Conservation (phyloP, 2,329 filamentous ascomycete genomes). For the Aureobasidium sp. region DNA sequence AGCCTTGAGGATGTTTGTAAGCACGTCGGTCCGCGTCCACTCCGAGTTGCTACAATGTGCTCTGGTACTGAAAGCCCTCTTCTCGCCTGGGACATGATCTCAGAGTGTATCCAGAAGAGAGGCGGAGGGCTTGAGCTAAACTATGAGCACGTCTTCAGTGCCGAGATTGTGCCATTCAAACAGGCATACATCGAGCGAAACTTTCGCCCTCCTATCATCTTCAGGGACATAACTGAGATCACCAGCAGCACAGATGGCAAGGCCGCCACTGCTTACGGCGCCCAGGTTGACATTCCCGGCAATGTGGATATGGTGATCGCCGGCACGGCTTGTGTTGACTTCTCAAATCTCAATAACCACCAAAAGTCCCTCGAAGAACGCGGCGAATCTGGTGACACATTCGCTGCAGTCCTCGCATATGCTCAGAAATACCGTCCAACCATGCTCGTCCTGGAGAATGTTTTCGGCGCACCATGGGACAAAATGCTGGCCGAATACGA, state of each 20-base stretch:
- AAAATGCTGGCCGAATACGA: constrained; percentile 34
- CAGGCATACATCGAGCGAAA: constrained; percentile 44
- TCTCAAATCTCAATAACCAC: constrained; percentile 57
- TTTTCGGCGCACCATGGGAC: constrained; percentile 56
- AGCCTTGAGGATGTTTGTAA: constrained; percentile 30
- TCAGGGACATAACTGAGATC: constrained; percentile 40
- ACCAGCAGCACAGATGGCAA: constrained; percentile 21
- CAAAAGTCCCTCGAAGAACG: constrained; percentile 45
- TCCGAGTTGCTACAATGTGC: constrained; percentile 64
- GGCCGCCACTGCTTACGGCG: constrained; percentile 59
- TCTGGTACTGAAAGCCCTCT: constrained; percentile 72
- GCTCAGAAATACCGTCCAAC: constrained; percentile 49
- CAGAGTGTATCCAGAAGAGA: constrained; percentile 29
- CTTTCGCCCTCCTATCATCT: constrained; percentile 36
- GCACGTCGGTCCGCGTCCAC: constrained; percentile 30
- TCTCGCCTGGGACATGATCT: constrained; percentile 54
- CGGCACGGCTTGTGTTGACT: constrained; percentile 71
- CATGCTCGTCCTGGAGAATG: constrained; percentile 67
- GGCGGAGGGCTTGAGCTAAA: constrained; percentile 16
- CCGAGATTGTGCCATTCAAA: constrained; percentile 41
- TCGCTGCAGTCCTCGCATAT: constrained; percentile 55
- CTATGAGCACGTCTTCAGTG: constrained; percentile 38
- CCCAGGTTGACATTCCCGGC: constrained; percentile 48
- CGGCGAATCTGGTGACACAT: constrained; percentile 61
- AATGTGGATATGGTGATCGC: constrained; percentile 60